Conservation (phyloP, 345 rosid genomes). For the Murraya koenigii region DNA sequence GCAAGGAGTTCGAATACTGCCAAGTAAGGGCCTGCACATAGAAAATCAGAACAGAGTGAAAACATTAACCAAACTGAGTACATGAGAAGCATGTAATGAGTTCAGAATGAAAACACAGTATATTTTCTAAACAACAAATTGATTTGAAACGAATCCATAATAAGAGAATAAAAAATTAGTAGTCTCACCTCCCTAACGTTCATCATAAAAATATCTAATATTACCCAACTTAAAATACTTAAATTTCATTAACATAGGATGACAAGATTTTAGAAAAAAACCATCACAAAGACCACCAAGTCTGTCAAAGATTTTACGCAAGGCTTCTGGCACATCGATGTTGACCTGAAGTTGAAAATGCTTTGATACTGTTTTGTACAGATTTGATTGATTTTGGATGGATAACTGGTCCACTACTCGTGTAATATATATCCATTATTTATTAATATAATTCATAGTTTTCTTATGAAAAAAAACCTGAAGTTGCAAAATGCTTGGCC, state of each 20-base stretch:
- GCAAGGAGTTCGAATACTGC: conserved; percentile 46
- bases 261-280: neutral
- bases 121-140: neutral
- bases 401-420: no score
- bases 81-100: neutral
- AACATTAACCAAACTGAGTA: neutral
- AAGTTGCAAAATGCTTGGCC: neutral
- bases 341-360: no score
- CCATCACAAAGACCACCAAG: neutral
- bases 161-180: neutral
- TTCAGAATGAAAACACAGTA: neutral
- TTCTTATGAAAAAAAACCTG: neutral
- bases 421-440: no score
- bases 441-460: no score
- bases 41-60: neutral
- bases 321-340: neutral
- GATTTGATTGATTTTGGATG: no score
- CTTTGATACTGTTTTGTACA: no score
- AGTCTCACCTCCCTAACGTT: neutral
- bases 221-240: neutral
- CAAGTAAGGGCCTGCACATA: conserved; percentile 73
- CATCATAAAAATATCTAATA: neutral
- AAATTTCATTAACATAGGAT: neutral
- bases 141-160: neutral
- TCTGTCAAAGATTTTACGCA: neutral